Evolutionary conservation across 2,329 filamentous ascomycete species (phyloP), one percentile per base, ranked within the genome.

Genomic region (Aspergillus sp.): DNA sequence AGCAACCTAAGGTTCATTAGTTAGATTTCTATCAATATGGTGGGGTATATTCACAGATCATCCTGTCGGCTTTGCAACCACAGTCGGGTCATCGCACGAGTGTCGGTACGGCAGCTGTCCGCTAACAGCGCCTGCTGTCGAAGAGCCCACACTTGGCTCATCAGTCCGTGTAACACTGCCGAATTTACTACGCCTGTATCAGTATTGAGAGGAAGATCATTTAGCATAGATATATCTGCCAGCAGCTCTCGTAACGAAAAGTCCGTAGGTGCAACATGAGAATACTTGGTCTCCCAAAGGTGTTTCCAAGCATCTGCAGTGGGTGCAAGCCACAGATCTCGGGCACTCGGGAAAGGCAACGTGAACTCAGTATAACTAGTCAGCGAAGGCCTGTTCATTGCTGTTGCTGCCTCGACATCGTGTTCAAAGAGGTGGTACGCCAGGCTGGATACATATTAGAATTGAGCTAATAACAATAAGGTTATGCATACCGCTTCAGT

Each of bases 311-410:
- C 37, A 2, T 4, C 15, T 33, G 53, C 45, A 6, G 53, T 55
- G n/a, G 53, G 53, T 2, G 53, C 53, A 19, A 55, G 37, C 53
- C 53, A 55, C 3, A 55, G n/a, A 15, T 55, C 53, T 12, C 53
- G 53, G 19, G 53, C 17, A 11, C 53, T 55, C 9, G 53, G 53
- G 17, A 55, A 55, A 19, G 53, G 53, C 24, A 55, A 15, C 5
- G 53, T 55, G 14, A 49, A 50, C 14, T 55, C 53, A 4, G 53
- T 21, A n/a, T 55, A 55, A 24, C 53, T 50, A n/a, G 45, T 55
- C 6, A 55, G 39, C 9, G 45, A 21, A 23, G 53, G 53, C 6
- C 53, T 39, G 27, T 55, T 55, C 46, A 55, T 55, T 6, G 53
- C 53, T 7, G 53, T 24, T 1, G 45, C 53, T n/a, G n/a, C 53